Percentiles rank a stretch among this genome's conserved stretches.
Evolutionary conservation across 805 yeast genomes (phyloP).

Genomic region (Groenewaldozyma tartarivorans): DNA sequence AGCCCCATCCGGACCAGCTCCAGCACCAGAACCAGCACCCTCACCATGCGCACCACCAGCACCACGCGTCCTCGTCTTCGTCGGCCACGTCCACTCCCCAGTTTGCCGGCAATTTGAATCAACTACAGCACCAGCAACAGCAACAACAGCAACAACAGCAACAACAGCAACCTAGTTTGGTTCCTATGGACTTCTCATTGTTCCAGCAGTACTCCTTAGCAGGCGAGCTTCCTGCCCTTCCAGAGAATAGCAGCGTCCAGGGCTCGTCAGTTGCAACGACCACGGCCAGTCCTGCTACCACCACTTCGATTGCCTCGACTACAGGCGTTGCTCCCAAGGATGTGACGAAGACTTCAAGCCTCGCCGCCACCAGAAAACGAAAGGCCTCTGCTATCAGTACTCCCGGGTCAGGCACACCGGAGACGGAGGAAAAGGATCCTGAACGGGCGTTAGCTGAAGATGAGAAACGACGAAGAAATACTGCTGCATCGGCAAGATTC

Average conservation of each 20-base stretch:
- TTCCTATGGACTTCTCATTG: slow-evolving; percentile 20
- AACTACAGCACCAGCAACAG: neutral
- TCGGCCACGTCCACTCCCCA: slow-evolving; percentile 5
- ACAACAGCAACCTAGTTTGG: neutral
- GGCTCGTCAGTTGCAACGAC: neutral
- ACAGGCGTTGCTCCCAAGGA: neutral
- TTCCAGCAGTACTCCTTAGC: slow-evolving; percentile 27
- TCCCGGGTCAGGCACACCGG: slow-evolving; percentile 6
- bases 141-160: slow-evolving; percentile 1
- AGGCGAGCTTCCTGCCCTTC: slow-evolving; percentile 23
- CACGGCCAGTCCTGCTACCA: neutral
- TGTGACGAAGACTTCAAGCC: neutral
- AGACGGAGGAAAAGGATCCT: slow-evolving; percentile 16
- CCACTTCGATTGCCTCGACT: neutral
- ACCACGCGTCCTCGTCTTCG: slow-evolving; percentile 1
- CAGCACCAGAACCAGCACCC: slow-evolving; percentile 3
- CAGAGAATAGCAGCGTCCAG: neutral
- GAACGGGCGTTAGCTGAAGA: slow-evolving; percentile 34
- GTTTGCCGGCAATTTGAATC: slow-evolving; percentile 6
- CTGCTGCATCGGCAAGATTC: slow-evolving; percentile 92
- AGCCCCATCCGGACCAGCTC: slow-evolving; percentile 10
- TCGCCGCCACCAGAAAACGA: slow-evolving; percentile 3
- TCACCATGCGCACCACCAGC: slow-evolving; percentile 9
- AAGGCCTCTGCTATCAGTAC: neutral
- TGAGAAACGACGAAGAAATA: slow-evolving; percentile 78